Evolutionary conservation across 2,329 filamentous ascomycete species (phyloP), one percentile per base, ranked within the genome.

Genomic region (Tolypocladium nubicola): DNA sequence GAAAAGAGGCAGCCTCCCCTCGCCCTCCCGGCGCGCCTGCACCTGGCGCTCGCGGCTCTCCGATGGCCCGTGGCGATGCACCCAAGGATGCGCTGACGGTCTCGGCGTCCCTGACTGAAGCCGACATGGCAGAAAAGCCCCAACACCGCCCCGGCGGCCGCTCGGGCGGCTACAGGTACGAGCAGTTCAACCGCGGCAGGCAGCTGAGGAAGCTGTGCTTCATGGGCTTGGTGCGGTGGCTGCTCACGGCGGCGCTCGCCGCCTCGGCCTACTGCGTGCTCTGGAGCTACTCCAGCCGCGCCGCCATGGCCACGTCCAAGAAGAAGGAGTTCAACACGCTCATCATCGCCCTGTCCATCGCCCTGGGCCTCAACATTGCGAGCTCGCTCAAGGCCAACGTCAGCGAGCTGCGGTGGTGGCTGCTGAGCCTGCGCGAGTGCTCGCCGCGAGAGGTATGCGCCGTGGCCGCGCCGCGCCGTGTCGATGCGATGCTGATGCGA

Each of bases 371-470:
- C 53, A 73, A 73, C 53, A 71, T 77, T 47, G 70, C 72, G 2
- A 74, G 68, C 60, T 70, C 71, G 8, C 67, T 79, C 26, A 76
- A 76, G 57, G 70, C 69, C 35, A 74, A 77, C 69, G 71, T 75
- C 4, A 63, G 68, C 16, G 74, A 76, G 58, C 64, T 76, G 59
- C 67, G 76, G n/a, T 79, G 76, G 75, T 76, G 73, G 66, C 70
- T 78, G 35, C 61, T 79, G 47, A 71, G 69, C 57, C 64, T 66
- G 10, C 64, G 68, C 6, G 66, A 69, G 43, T 68, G 73, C 58
- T 70, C 69, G 39, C 64, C 72, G 45, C 64, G 63, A 6, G 76
- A 79, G 66, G 75, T 75, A 54, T 8, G 30, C 30, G 26, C 30
- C 9, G 1, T n/a, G n/a, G 66, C 39, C n/a, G 37, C 14, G 1